Conservation (phyloP, 805 yeast species). For the Grigorovia humatica region DNA sequence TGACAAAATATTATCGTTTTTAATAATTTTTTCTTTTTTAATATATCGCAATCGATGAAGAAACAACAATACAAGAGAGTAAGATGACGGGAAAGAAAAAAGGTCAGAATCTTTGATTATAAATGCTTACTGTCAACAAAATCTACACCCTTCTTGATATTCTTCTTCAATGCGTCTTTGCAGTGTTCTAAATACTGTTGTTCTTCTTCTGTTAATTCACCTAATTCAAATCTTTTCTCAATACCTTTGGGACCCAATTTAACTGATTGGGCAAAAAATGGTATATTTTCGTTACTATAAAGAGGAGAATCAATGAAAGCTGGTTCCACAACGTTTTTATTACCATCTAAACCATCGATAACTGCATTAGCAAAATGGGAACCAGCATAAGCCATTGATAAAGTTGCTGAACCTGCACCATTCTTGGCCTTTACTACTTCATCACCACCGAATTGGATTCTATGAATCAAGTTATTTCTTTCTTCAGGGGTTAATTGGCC, state of each 20-base stretch:
- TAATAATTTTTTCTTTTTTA: too few relatives aligned
- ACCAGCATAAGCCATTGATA: slow-evolving; percentile 92
- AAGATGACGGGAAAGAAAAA: too few relatives aligned
- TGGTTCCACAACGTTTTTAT: slow-evolving; percentile 54
- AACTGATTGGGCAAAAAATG: slow-evolving; percentile 91
- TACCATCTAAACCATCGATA: slow-evolving; percentile 54
- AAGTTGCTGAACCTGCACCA: slow-evolving; percentile 90
- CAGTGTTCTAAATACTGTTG: slow-evolving; percentile 73
- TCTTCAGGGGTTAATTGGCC: slow-evolving; percentile 44
- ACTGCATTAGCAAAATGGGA: slow-evolving; percentile 62
- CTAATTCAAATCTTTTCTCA: slow-evolving; percentile 67
- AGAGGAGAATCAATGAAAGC: slow-evolving; percentile 73
- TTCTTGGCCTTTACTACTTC: slow-evolving; percentile 90
- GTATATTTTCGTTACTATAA: slow-evolving; percentile 81
- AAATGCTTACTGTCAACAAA: slow-evolving; percentile 40
- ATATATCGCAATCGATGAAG: too few relatives aligned
- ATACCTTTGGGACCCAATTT: slow-evolving; percentile 91
- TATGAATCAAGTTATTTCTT: slow-evolving; percentile 59
- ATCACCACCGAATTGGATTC: slow-evolving; percentile 95
- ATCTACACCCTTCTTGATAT: slow-evolving; percentile 87
- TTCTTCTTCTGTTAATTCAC: slow-evolving; percentile 66
- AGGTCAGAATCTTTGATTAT: neutral
- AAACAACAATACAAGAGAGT: too few relatives aligned
- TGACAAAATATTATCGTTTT: too few relatives aligned
- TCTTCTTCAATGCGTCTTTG: slow-evolving; percentile 80